phyloP scores from a whole-genome alignment of 768 basidiomycete genomes.

The Galerina sulciceps region DNA sequence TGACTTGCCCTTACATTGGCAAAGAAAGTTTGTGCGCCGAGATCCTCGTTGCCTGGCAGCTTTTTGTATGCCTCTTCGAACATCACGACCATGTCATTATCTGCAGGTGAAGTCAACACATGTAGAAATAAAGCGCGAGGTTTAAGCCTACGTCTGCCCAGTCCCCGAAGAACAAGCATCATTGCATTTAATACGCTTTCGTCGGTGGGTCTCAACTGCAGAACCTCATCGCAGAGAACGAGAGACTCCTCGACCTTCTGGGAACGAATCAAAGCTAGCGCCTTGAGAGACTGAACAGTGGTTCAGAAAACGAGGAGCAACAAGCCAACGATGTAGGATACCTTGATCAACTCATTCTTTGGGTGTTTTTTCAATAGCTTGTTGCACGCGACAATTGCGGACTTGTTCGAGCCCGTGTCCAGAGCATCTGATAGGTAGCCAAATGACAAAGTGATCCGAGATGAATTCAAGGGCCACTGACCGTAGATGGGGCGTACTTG shows the following conservation, averaged over 20 bases:
- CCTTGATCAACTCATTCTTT: slow-evolving; percentile 74
- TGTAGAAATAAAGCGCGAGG: background rate
- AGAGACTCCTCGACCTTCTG: slow-evolving; percentile 88
- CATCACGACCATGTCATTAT: slow-evolving; percentile 82
- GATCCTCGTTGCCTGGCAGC: slow-evolving; percentile 80
- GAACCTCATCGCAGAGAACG: slow-evolving; percentile 77
- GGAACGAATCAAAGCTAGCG: slow-evolving; percentile 80
- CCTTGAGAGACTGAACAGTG: slow-evolving; percentile 70
- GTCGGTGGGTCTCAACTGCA: slow-evolving; percentile 72
- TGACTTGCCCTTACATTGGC: slow-evolving; percentile 79
- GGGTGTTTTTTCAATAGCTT: slow-evolving; percentile 89
- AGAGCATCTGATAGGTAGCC: slow-evolving; percentile 64
- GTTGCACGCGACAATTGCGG: slow-evolving; percentile 83
- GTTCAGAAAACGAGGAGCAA: background rate
- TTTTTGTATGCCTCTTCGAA: slow-evolving; percentile 87
- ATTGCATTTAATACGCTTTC: slow-evolving; percentile 78
- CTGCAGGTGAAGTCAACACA: slow-evolving; percentile 31
- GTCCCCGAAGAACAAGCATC: slow-evolving; percentile 81
- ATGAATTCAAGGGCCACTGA: slow-evolving; percentile 27
- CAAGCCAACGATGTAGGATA: slow-evolving; percentile 22
- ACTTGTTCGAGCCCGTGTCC: slow-evolving; percentile 86
- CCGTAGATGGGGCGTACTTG: slow-evolving; percentile 89
- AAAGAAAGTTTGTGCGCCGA: slow-evolving; percentile 84
- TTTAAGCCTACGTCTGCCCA: slow-evolving; percentile 62
- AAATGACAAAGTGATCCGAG: background rate